Conservation (phyloP, 192 early-diverging fungal species). For the Chytriomyces sp. region DNA sequence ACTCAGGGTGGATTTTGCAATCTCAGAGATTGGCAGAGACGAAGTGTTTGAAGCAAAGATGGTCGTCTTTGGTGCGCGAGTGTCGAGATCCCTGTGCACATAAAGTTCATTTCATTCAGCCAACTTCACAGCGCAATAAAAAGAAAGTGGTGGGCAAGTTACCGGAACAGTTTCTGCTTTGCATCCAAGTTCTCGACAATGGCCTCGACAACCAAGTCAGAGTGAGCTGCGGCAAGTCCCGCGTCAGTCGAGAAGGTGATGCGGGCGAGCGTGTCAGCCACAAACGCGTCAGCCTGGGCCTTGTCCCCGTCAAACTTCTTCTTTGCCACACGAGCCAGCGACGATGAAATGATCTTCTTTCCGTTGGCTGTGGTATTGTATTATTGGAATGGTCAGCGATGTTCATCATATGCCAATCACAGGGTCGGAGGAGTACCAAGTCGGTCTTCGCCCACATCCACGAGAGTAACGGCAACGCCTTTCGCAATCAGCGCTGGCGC, state of each 20-base stretch:
- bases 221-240: constrained; percentile 58
- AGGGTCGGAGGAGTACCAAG: background rate
- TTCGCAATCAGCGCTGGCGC: constrained; percentile 44
- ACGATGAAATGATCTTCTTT: constrained; percentile 79
- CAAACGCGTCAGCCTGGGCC: constrained; percentile 27
- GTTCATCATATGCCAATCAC: no score
- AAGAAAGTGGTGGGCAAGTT: constrained; percentile 1
- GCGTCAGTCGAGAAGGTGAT: constrained; percentile 73
- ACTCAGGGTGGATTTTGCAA: constrained; percentile 66
- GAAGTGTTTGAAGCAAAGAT: constrained; percentile 95
- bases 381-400: background rate
- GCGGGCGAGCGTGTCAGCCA: constrained; percentile 72
- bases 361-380: constrained; percentile 67
- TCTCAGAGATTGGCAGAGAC: constrained; percentile 82
- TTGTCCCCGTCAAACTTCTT: constrained; percentile 83
- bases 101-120: background rate
- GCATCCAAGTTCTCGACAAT: constrained; percentile 91
- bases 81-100: constrained; percentile 49
- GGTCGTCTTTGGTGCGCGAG: constrained; percentile 68
- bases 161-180: constrained; percentile 83
- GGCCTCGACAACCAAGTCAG: constrained; percentile 92
- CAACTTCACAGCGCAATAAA: background rate
- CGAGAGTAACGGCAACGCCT: constrained; percentile 68
- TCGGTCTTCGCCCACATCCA: constrained; percentile 18
- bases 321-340: constrained; percentile 86